Percentiles rank a stretch among this genome's conserved stretches.
Conservation (phyloP, 2,329 filamentous ascomycete genomes). For the Biscogniauxia sp. region DNA sequence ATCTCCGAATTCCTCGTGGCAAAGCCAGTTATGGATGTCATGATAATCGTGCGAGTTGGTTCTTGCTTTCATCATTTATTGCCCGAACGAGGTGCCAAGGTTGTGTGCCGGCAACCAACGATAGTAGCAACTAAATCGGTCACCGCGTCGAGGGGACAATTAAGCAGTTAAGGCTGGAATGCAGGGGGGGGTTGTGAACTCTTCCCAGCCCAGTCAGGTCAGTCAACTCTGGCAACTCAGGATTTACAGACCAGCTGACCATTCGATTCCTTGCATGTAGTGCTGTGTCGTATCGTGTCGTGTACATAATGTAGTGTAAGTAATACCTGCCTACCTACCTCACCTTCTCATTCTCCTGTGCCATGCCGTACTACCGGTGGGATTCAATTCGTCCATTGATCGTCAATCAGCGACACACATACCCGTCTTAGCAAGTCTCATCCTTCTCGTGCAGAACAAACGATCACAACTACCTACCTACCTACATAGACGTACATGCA, state of each 20-base stretch:
- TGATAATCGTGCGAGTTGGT: conserved; percentile 6
- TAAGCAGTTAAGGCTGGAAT: conserved; percentile 26
- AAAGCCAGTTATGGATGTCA: conserved; percentile 14
- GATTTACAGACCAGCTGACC: conserved; percentile 25
- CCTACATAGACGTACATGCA: neutral
- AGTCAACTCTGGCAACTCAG: conserved; percentile 5
- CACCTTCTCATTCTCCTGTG: neutral
- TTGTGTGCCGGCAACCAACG: conserved; percentile 13
- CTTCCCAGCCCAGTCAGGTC: conserved; percentile 15
- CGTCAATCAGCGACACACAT: neutral
- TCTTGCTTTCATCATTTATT: conserved; percentile 15
- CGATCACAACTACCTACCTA: neutral
- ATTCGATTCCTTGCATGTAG: conserved; percentile 20
- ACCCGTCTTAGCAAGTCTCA: neutral
- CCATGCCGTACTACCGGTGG: neutral
- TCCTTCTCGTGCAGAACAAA: neutral
- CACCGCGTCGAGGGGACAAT: conserved; percentile 1
- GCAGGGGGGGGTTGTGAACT: conserved; percentile 17
- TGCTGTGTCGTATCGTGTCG: too few species aligned
- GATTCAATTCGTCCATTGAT: neutral
- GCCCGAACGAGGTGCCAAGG: conserved; percentile 14
- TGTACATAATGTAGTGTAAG: neutral
- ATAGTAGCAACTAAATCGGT: conserved; percentile 2
- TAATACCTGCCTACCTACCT: neutral
- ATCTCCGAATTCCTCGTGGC: conserved; percentile 11